These are phyloP conservation scores for Talaromyces ruber DNA, from an alignment of 495 filamentous ascomycete species.

Conservation along the genomic window DNA sequence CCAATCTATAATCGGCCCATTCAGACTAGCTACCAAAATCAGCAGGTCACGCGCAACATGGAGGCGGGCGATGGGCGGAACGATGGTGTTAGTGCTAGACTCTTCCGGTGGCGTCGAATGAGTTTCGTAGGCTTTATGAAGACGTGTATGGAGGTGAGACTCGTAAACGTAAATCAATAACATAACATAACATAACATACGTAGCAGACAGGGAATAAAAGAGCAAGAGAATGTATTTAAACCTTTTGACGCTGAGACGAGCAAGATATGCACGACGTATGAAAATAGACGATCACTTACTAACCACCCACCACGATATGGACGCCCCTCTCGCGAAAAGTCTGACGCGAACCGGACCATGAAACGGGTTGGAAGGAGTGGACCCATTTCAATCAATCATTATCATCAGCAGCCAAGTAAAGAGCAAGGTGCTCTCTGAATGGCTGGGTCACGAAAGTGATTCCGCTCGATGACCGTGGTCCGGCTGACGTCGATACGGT, in stretches of 20 bases:
- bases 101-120: neutral
- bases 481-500: constrained; percentile 1
- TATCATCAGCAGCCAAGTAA: neutral
- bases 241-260: neutral
- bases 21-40: constrained; percentile 2
- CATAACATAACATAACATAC: neutral
- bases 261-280: neutral
- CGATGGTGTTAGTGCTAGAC: neutral
- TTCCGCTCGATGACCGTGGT: neutral
- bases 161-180: neutral
- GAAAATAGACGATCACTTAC: neutral
- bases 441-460: neutral
- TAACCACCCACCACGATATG: neutral
- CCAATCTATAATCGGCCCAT: neutral
- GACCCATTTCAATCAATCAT: neutral
- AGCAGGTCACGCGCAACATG: constrained; percentile 5
- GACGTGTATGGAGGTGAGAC: neutral
- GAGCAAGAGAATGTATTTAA: neutral
- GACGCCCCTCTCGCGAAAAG: neutral
- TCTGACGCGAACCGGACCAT: neutral
- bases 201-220: neutral
- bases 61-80: neutral
- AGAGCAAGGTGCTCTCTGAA: neutral
- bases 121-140: neutral
- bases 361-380: neutral